phyloP scores from a whole-genome alignment of 495 filamentous ascomycete species.

The Hyaloscypha variabilis region DNA sequence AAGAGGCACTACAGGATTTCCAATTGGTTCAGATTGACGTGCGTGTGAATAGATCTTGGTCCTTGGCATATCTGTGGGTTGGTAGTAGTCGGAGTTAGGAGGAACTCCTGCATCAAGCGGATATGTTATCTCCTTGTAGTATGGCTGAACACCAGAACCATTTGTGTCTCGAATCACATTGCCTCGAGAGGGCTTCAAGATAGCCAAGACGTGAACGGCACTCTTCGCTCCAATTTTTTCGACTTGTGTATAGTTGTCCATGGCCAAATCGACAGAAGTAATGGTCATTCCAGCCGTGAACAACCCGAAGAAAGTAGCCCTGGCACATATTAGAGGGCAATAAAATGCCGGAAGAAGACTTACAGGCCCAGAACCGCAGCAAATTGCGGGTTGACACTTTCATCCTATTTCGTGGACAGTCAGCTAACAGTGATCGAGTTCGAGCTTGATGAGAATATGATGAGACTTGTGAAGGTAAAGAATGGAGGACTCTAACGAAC shows the following conservation, averaged over 20 bases:
- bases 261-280: conserved; percentile 68
- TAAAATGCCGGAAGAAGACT: conserved; percentile 19
- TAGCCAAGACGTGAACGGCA: conserved; percentile 72
- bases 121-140: conserved; percentile 27
- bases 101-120: conserved; percentile 15
- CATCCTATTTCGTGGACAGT: conserved; percentile 18
- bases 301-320: conserved; percentile 68
- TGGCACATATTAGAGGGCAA: conserved; percentile 8
- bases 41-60: conserved; percentile 2
- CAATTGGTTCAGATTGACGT: not conserved
- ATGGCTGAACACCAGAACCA: not conserved
- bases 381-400: conserved; percentile 42
- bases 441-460: not conserved
- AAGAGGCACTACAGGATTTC: not conserved
- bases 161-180: not conserved
- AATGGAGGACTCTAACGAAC: conserved; percentile 1
- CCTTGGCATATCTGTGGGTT: not conserved
- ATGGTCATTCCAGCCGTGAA: conserved; percentile 75
- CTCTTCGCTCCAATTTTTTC: conserved; percentile 67
- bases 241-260: conserved; percentile 77
- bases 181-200: conserved; percentile 37
- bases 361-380: conserved; percentile 58
- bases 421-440: conserved; percentile 1
- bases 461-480: not conserved
- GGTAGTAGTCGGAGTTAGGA: not conserved